phyloP scores from a whole-genome alignment of 345 rosid species.

The Aethionema arabicum region DNA sequence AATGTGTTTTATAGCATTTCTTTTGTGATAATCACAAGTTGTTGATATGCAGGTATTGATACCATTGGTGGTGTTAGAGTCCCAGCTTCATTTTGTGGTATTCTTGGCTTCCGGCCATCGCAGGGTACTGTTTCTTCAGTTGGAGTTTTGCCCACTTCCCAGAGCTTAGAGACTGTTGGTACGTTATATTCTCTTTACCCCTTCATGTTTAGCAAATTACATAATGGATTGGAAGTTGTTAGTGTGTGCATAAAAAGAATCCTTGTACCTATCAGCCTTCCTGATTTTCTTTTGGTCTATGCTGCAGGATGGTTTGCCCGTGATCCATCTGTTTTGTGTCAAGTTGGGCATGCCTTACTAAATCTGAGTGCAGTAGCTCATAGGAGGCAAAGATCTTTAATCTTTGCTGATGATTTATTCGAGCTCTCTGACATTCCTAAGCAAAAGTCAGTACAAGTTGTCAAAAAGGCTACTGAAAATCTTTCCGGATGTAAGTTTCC shows the following conservation, averaged over 20 bases:
- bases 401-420: constrained; percentile 88
- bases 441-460: constrained; percentile 58
- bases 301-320: constrained; percentile 82
- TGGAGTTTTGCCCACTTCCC: constrained; percentile 84
- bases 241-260: not conserved
- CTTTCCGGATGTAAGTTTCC: constrained; percentile 83
- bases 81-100: constrained; percentile 91
- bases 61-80: constrained; percentile 71
- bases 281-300: constrained; percentile 9
- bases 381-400: constrained; percentile 53
- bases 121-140: constrained; percentile 72
- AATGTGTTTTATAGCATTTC: constrained; percentile 5
- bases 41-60: constrained; percentile 61
- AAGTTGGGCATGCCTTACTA: constrained; percentile 70
- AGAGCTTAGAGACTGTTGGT: constrained; percentile 84
- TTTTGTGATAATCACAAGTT: constrained; percentile 9
- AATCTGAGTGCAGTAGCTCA: constrained; percentile 61
- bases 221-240: constrained; percentile 7
- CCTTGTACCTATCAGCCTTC: constrained; percentile 7
- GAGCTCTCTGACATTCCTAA: constrained; percentile 79
- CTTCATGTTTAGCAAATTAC: not conserved
- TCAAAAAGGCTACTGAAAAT: constrained; percentile 71
- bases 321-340: constrained; percentile 68
- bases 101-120: constrained; percentile 86
- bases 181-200: constrained; percentile 27